These are phyloP conservation scores for Paramyrothecium sp. DNA, from an alignment of 2,329 filamentous ascomycete genomes.

Conservation along the genomic window DNA sequence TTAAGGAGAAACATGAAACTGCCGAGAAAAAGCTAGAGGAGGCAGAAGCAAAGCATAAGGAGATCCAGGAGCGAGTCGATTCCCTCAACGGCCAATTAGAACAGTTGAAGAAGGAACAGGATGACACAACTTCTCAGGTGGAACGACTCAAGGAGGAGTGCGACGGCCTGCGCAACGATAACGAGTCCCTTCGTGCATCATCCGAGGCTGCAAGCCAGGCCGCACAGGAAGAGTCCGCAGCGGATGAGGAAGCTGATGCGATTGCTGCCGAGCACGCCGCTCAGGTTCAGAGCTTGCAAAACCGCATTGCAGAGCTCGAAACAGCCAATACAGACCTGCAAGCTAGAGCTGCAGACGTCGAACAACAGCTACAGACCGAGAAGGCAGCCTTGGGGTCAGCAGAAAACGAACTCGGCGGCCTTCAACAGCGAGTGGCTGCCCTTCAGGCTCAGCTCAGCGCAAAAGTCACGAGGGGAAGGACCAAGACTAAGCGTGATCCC, in stretches of 20 bases:
- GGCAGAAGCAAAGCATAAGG: slow-evolving; percentile 12
- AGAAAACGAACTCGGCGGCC: not conserved
- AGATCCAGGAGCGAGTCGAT: not conserved
- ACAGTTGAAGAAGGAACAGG: slow-evolving; percentile 16
- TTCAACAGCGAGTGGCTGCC: not conserved
- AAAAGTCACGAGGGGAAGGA: not conserved
- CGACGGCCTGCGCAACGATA: slow-evolving; percentile 17
- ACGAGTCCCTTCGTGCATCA: slow-evolving; percentile 13
- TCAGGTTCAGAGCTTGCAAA: not conserved
- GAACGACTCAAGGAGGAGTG: slow-evolving; percentile 19
- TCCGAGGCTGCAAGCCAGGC: slow-evolving; percentile 17
- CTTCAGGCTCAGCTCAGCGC: not conserved
- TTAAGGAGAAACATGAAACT: slow-evolving; percentile 19
- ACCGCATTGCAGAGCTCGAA: not conserved
- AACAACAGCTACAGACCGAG: not conserved
- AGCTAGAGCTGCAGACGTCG: not conserved
- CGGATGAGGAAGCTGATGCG: no score
- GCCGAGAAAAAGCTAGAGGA: slow-evolving; percentile 19
- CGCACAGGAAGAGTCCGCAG: not conserved
- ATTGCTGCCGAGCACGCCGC: not conserved
- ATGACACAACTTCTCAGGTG: slow-evolving; percentile 18
- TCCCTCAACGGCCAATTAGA: slow-evolving; percentile 21
- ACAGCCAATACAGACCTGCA: not conserved
- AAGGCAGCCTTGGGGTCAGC: not conserved
- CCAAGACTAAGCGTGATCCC: not conserved